Base-by-base conservation (phyloP, 441 rosid species). In the Euphorbia corollata region DNA sequence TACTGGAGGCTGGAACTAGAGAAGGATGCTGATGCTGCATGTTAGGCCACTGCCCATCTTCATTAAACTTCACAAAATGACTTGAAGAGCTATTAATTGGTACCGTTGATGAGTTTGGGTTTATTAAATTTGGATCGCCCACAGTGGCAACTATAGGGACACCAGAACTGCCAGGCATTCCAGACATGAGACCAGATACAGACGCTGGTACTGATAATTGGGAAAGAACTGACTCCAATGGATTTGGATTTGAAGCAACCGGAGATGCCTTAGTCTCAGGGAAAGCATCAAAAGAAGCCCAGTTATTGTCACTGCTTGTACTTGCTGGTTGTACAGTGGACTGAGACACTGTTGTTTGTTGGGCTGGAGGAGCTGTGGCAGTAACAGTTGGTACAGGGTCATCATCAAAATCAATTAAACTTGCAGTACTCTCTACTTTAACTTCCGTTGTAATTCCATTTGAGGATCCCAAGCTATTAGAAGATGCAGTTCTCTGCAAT, bases 341-440 rank as follows among this genome's bases (percentile, higher is more conserved):
- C 58, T 78, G 95, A 27, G 81, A 41, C 64, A 65, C 61, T 41
- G 80, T 65, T n/a, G 86, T 51, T 71, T 78, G 84, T 16, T 81
- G 89, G 38, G 82, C 47, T 70, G 76, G 92, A 27, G 79, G 41
- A 68, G 68, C 69, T 54, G 85, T 67, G 7, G 81, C 69, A 68
- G 82, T 75, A 61, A 57, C 67, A 8, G 87, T 80, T 73, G 93
- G 90, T 77, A 81, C 90, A 23, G 94, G 90, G 9, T 36, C 41
- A 78, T 86, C 91, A 72, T 87, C 98, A 76, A 95, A 91, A 85
- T 91, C 96, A 78, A 95, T 95, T 75, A 95, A 81, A 82, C 99
- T 95, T 66, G 69, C 69, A 67, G 90, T 69, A 63, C 38, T 80
- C 82, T 83, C 87, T 74, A 73, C 23, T 71, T 88, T 91, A 71